Conservation (phyloP, 2,329 filamentous ascomycete species). For the Xylaria sp. region DNA sequence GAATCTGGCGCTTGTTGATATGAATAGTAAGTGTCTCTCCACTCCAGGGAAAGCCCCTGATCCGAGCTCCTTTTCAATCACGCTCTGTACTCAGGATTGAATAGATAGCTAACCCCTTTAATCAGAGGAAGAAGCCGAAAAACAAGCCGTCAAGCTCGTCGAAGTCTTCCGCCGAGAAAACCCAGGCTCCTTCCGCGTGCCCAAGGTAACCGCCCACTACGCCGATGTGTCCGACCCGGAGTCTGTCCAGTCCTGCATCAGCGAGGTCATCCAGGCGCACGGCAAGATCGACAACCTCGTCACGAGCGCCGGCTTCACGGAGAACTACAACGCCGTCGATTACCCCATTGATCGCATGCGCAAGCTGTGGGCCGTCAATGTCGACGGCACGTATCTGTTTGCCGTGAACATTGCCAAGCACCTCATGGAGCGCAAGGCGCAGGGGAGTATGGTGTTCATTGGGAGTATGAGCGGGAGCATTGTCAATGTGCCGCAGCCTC, state of each 20-base stretch:
- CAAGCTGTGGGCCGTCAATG: conserved; percentile 92
- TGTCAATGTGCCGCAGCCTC: conserved; percentile 92
- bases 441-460: conserved; percentile 88
- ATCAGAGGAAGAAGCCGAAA: conserved; percentile 79
- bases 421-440: conserved; percentile 71
- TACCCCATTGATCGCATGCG: conserved; percentile 89
- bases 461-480: conserved; percentile 92
- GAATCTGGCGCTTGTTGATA: conserved; percentile 84
- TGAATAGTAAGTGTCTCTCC: conserved; percentile 64
- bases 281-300: conserved; percentile 86
- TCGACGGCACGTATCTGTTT: conserved; percentile 87
- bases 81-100: neutral
- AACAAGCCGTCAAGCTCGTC: conserved; percentile 68
- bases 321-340: conserved; percentile 87
- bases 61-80: too few relatives aligned
- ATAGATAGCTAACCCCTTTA: conserved; percentile 18
- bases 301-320: conserved; percentile 93
- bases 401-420: conserved; percentile 80
- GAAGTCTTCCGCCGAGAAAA: conserved; percentile 75
- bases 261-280: conserved; percentile 64
- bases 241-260: conserved; percentile 69
- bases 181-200: conserved; percentile 64
- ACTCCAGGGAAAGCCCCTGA: too few relatives aligned
- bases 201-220: conserved; percentile 84
- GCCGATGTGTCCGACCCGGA: conserved; percentile 77